A percentile compares a stretch with the other conserved stretches of the same genome.
Evolutionary conservation across 768 basidiomycete species (phyloP).

Genomic region (Amanita phalloides): DNA sequence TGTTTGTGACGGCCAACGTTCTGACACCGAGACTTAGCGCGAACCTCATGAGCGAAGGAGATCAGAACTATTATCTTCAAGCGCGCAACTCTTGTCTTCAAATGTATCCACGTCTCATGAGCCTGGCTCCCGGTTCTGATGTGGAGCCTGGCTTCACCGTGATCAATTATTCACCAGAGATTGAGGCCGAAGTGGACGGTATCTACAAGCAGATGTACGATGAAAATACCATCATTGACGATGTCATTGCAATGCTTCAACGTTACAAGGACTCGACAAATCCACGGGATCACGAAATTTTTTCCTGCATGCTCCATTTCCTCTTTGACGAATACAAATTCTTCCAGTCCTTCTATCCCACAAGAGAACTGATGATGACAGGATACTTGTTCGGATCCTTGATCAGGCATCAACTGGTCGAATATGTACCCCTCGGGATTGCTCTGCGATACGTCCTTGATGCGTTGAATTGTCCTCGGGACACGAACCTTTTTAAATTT

Average conservation of each 20-base stretch:
- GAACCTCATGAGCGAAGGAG: constrained; percentile 61
- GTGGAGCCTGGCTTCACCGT: constrained; percentile 88
- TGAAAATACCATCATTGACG: constrained; percentile 88
- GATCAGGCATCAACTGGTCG: constrained; percentile 87
- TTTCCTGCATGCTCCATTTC: constrained; percentile 99
- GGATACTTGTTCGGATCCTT: constrained; percentile 94
- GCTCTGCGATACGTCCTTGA: constrained; percentile 96
- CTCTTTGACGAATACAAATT: constrained; percentile 99
- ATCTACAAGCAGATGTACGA: constrained; percentile 99
- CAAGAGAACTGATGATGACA: constrained; percentile 91
- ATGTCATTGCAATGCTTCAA: constrained; percentile 83
- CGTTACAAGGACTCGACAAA: constrained; percentile 76
- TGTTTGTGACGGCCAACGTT: neutral
- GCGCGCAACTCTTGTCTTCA: constrained; percentile 89
- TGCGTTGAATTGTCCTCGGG: constrained; percentile 82
- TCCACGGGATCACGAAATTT: constrained; percentile 85
- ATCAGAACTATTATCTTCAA: constrained; percentile 82
- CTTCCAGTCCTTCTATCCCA: constrained; percentile 93
- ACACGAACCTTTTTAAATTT: constrained; percentile 91
- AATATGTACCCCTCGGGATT: constrained; percentile 90
- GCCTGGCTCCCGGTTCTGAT: constrained; percentile 76
- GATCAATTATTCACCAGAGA: constrained; percentile 77
- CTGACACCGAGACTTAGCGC: constrained; percentile 33
- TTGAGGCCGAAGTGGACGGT: constrained; percentile 86
- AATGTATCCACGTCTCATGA: constrained; percentile 94